Evolutionary conservation across 73 alveolate genomes (phyloP), one percentile per base, ranked within the genome.

Genomic region (Uronychia binucleata): DNA sequence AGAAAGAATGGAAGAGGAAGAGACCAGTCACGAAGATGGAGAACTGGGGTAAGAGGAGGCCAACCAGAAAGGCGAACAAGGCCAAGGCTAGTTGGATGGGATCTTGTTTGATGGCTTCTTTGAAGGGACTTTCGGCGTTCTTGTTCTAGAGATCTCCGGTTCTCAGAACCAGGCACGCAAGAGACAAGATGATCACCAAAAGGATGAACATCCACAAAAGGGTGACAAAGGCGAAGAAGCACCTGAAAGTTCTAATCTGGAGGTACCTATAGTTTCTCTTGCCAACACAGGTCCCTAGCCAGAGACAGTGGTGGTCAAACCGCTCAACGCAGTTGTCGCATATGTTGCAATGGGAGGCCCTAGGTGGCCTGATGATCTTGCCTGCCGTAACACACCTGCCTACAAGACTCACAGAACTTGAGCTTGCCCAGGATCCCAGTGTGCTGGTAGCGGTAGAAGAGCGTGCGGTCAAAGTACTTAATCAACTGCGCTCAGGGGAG

Each of bases 301-400:
- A 86, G 11, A 79, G 78, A 75, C 92, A 86, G 80, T 86, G 92
- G 80, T 86, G 92, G 78, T 86, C 92, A 31, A 86, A 86, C 33
- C 78, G n/a, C 11, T 58, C 75, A 0, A 86, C 78, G 35, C 92
- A 86, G 34, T 78, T 60, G 33, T 86, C 80, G 59, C 92, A 86
- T 46, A 83, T 34, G 60, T 86, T 78, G 33, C 92, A 86, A 59
- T 86, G 92, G 30, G n/a, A n/a, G n/a, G 84, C 81, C 34, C 92
- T 79, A 28, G 59, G 79, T 1, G 92, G 92, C 19, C 33, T 13
- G 19, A 67, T 67, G 30, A 57, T 11, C 29, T 30, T 28, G 29
- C 5, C 14, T 28, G 78, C 13, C 26, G 14, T 26, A 28, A 28
- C 5, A 8, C 5, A 19, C 34, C 34, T 13, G 30, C 78, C 27